Evolutionary conservation across 75 land plant genomes (phyloP).

Genomic region (Pinus tabuliformis): DNA sequence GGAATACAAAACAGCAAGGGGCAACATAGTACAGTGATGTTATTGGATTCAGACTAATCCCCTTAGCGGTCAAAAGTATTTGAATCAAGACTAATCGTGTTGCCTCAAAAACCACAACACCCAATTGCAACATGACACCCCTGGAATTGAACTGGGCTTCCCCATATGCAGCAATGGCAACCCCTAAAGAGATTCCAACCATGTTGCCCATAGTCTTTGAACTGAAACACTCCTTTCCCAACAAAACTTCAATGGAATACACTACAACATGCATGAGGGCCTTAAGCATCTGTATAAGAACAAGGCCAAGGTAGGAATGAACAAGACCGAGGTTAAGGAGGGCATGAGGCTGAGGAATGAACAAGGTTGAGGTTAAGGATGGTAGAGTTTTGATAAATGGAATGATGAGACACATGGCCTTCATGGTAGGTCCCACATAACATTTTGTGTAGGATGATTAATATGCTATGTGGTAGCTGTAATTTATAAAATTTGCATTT

Average conservation of each 20-base stretch:
- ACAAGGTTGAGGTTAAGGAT: too few relatives aligned
- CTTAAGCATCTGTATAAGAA: constrained; percentile 26
- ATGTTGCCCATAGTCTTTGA: constrained; percentile 21
- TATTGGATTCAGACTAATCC: constrained; percentile 21
- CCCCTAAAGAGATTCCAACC: constrained; percentile 22
- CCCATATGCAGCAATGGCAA: constrained; percentile 29
- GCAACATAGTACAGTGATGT: constrained; percentile 28
- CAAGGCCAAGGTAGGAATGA: too few relatives aligned
- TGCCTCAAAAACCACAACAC: constrained; percentile 22
- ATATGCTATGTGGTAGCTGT: too few relatives aligned
- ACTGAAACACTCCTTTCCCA: constrained; percentile 19
- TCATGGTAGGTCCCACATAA: too few relatives aligned
- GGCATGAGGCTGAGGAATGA: too few relatives aligned
- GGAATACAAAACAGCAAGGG: constrained; percentile 27
- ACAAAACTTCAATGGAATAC: constrained; percentile 24
- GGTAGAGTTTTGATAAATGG: too few relatives aligned
- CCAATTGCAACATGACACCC: constrained; percentile 23
- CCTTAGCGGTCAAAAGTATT: constrained; percentile 21
- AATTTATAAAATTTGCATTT: too few relatives aligned
- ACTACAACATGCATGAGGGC: constrained; percentile 28
- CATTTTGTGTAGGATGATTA: too few relatives aligned
- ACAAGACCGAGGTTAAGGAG: too few relatives aligned
- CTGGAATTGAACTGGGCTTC: constrained; percentile 21
- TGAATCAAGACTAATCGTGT: constrained; percentile 30
- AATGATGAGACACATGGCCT: too few relatives aligned